Percentiles rank a stretch among this genome's conserved stretches.
phyloP scores from a whole-genome alignment of 768 basidiomycete genomes.

The Boletus rubropictus region DNA sequence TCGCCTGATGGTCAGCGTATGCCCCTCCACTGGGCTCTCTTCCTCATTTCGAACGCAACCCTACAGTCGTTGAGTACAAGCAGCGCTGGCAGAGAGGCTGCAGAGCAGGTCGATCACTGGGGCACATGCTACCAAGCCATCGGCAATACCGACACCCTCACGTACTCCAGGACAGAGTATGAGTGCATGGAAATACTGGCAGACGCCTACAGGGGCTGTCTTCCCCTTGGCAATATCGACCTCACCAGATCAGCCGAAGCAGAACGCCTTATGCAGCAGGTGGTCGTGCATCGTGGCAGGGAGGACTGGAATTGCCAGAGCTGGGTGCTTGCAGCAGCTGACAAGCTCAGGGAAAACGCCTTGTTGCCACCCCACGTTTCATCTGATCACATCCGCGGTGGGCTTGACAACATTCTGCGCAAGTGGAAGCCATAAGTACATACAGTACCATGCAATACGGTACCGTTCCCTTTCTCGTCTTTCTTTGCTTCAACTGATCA shows the following conservation, averaged over 20 bases:
- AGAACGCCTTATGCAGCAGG: too few species aligned
- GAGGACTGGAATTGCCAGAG: constrained; percentile 31
- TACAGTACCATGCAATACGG: neutral
- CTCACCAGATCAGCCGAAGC: constrained; percentile 11
- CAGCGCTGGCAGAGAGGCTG: constrained; percentile 18
- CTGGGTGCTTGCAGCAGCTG: constrained; percentile 25
- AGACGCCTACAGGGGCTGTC: constrained; percentile 27
- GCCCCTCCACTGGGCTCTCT: constrained; percentile 30
- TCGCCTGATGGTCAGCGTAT: constrained; percentile 16
- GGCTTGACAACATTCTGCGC: constrained; percentile 22
- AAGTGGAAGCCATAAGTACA: constrained; percentile 18
- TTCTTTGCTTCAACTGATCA: constrained; percentile 4
- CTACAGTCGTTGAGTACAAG: constrained; percentile 15
- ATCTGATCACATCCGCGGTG: constrained; percentile 16
- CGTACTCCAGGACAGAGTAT: constrained; percentile 22
- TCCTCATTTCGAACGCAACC: constrained; percentile 24
- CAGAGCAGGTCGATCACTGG: constrained; percentile 27
- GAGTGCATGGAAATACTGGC: constrained; percentile 31
- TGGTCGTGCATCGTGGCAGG: constrained; percentile 20
- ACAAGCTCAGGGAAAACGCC: constrained; percentile 17
- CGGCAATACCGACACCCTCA: constrained; percentile 27
- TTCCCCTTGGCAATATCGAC: constrained; percentile 22
- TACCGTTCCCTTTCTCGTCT: neutral
- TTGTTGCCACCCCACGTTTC: constrained; percentile 17
- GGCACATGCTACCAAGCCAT: constrained; percentile 28